A percentile compares a stretch with the other conserved stretches of the same genome.
Conservation (phyloP, 1,139 yeast genomes). For the Suhomyces coccinellae region DNA sequence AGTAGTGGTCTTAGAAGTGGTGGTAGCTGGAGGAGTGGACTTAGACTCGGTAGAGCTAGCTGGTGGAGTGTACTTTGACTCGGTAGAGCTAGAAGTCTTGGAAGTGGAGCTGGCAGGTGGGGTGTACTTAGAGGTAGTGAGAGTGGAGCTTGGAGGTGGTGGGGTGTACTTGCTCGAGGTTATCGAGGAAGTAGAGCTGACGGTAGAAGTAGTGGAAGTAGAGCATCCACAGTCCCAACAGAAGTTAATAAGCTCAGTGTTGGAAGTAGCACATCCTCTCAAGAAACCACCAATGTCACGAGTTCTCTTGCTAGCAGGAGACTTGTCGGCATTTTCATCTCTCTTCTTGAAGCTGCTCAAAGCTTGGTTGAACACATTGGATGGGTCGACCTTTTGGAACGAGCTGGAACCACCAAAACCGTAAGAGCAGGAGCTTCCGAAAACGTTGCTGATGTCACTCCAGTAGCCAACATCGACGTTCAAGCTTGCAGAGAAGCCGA, state of each 20-base stretch:
- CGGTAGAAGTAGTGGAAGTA: background rate
- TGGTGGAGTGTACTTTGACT: background rate
- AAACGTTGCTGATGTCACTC: slow-evolving; percentile 8
- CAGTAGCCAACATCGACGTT: slow-evolving; percentile 6
- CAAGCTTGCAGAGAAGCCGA: slow-evolving; percentile 10
- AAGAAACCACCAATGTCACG: slow-evolving; percentile 15
- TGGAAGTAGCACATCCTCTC: slow-evolving; percentile 17
- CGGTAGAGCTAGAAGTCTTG: background rate
- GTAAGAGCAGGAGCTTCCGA: slow-evolving; percentile 10
- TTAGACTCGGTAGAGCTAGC: background rate
- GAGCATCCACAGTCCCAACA: slow-evolving; percentile 29
- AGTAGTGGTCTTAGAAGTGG: slow-evolving; percentile 2
- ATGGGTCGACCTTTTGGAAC: slow-evolving; percentile 13
- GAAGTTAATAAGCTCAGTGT: slow-evolving; percentile 17
- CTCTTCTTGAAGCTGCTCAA: slow-evolving; percentile 13
- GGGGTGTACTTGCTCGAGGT: no score
- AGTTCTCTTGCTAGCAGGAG: slow-evolving; percentile 15
- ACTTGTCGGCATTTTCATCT: slow-evolving; percentile 11
- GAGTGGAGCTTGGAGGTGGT: no score
- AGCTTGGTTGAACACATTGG: slow-evolving; percentile 8
- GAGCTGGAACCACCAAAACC: slow-evolving; percentile 9
- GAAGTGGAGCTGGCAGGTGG: background rate
- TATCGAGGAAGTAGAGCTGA: background rate
- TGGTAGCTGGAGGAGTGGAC: background rate
- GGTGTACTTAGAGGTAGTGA: background rate